A percentile compares a stretch with the other conserved stretches of the same genome.
These are phyloP conservation scores for Eutrema heterophyllum DNA, from an alignment of 345 rosid genomes.

Conservation along the genomic window DNA sequence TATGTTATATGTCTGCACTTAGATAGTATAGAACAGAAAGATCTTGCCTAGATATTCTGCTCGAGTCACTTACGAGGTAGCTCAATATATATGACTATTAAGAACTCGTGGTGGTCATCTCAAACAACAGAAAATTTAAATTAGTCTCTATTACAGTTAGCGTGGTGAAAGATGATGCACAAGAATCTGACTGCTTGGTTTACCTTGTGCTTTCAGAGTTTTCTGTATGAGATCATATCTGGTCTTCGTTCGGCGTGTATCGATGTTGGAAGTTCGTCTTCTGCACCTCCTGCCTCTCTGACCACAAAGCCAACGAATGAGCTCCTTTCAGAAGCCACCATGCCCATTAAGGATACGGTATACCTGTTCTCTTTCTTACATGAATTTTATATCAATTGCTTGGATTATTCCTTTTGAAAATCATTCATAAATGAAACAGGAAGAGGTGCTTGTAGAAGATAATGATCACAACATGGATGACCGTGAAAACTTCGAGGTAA, in stretches of 20 bases:
- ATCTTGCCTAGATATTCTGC: not conserved
- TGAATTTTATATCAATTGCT: not conserved
- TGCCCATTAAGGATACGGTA: constrained; percentile 37
- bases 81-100: not conserved
- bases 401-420: constrained; percentile 3
- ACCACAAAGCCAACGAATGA: constrained; percentile 54
- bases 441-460: constrained; percentile 32
- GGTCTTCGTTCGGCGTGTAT: constrained; percentile 62
- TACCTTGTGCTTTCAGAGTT: constrained; percentile 43
- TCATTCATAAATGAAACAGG: constrained; percentile 36
- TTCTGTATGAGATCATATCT: constrained; percentile 73
- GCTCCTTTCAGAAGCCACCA: constrained; percentile 60
- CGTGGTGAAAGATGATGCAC: not conserved
- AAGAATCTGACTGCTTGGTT: constrained; percentile 27
- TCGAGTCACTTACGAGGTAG: not conserved
- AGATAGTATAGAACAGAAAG: not conserved
- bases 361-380: constrained; percentile 22
- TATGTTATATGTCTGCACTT: not conserved
- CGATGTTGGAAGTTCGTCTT: constrained; percentile 85
- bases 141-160: constrained; percentile 9
- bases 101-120: not conserved
- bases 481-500: constrained; percentile 48
- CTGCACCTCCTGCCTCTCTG: constrained; percentile 55
- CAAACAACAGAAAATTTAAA: not conserved
- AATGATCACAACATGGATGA: constrained; percentile 33